phyloP scores from a whole-genome alignment of 1,284 basidiomycete genomes.

The Ustilago xerochloae region DNA sequence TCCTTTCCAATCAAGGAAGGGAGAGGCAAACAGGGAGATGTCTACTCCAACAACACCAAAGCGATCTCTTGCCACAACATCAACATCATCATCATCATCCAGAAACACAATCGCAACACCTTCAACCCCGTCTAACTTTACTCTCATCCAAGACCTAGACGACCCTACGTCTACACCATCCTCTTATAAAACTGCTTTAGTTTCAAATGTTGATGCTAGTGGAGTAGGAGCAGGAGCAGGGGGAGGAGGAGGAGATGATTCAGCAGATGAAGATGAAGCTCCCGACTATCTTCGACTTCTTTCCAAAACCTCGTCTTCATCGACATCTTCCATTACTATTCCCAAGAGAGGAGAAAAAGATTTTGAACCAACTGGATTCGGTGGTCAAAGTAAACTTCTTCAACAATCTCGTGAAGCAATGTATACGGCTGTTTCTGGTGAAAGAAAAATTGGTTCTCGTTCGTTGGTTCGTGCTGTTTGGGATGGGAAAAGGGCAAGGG shows the following conservation, averaged over 20 bases:
- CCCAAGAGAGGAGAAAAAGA: slow-evolving; percentile 66
- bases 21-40: not conserved
- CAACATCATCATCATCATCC: not conserved
- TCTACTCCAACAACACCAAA: slow-evolving; percentile 7
- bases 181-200: no score
- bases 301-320: slow-evolving; percentile 12
- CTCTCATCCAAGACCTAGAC: slow-evolving; percentile 22
- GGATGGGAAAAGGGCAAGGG: slow-evolving; percentile 48
- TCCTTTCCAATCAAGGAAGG: not conserved
- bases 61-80: not conserved
- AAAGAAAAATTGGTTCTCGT: slow-evolving; percentile 69
- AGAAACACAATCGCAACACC: slow-evolving; percentile 1
- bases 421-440: slow-evolving; percentile 80
- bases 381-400: slow-evolving; percentile 80
- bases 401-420: slow-evolving; percentile 84
- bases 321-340: slow-evolving; percentile 31
- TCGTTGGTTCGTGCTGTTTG: slow-evolving; percentile 56
- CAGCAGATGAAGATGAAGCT: slow-evolving; percentile 41
- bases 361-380: slow-evolving; percentile 80
- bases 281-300: slow-evolving; percentile 48
- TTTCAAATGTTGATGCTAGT: no score
- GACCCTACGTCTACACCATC: slow-evolving; percentile 27
- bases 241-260: no score
- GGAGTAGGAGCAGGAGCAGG: no score
- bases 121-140: slow-evolving; percentile 1